phyloP scores from a whole-genome alignment of 345 rosid genomes.

The Carallia pectinifolia region DNA sequence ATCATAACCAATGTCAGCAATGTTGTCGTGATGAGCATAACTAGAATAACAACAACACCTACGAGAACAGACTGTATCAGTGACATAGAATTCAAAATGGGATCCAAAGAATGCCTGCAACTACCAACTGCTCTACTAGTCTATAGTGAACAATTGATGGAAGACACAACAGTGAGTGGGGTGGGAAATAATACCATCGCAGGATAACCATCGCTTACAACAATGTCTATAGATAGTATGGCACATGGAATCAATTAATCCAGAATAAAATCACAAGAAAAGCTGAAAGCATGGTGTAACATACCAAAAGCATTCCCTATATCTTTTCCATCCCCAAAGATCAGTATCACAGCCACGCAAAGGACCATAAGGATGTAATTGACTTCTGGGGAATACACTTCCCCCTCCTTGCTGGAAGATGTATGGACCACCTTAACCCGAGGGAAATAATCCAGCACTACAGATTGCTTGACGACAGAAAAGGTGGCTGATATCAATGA shows the following conservation, averaged over 20 bases:
- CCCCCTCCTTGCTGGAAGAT: constrained; percentile 70
- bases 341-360: constrained; percentile 72
- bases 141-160: too few species aligned
- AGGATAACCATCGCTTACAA: too few species aligned
- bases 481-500: constrained; percentile 89
- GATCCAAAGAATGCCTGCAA: too few species aligned
- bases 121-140: too few species aligned
- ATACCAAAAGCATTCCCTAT: constrained; percentile 85
- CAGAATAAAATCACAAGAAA: constrained; percentile 3
- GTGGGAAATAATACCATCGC: too few species aligned
- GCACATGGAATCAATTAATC: background rate
- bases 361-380: constrained; percentile 83
- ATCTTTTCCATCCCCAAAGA: constrained; percentile 76
- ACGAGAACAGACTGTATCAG: constrained; percentile 13
- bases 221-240: background rate
- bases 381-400: constrained; percentile 87
- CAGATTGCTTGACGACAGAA: constrained; percentile 85
- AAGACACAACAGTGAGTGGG: too few species aligned
- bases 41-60: constrained; percentile 84
- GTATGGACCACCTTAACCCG: constrained; percentile 89
- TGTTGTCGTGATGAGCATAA: constrained; percentile 83
- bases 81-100: background rate
- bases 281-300: constrained; percentile 7
- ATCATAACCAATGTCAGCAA: constrained; percentile 76
- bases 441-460: constrained; percentile 83